Percentiles rank a stretch among this genome's conserved stretches.
Evolutionary conservation across 192 early-diverging fungal species (phyloP).

Genomic region (Funneliformis mosseae): DNA sequence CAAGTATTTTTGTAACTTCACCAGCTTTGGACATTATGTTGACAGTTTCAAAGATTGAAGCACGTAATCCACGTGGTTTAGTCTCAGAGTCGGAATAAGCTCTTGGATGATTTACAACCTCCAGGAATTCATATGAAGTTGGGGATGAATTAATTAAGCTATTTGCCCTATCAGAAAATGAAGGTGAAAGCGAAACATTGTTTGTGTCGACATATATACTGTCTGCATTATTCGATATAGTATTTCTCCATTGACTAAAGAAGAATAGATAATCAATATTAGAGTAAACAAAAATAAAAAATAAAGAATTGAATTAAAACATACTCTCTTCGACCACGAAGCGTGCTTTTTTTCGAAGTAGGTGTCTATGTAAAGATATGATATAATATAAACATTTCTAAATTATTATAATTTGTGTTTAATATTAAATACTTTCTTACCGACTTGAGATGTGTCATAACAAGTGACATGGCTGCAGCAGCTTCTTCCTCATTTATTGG

Average conservation of each 20-base stretch:
- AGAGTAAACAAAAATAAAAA: not conserved
- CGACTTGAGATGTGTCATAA: conserved; percentile 41
- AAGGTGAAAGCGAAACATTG: not conserved
- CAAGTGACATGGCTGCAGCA: conserved; percentile 39
- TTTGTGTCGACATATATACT: not conserved
- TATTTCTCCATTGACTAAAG: not conserved
- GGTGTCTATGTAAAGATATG: conserved; percentile 33
- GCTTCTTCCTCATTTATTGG: conserved; percentile 35
- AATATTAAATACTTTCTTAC: conserved; percentile 12
- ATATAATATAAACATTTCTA: not conserved
- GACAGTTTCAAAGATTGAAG: conserved; percentile 50
- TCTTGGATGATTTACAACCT: not conserved
- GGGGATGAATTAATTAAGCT: not conserved
- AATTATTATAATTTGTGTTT: not conserved
- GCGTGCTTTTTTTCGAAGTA: conserved; percentile 26
- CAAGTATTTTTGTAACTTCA: conserved; percentile 43
- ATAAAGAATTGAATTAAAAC: conserved; percentile 5
- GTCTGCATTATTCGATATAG: not conserved
- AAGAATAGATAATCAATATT: not conserved
- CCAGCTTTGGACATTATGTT: conserved; percentile 48
- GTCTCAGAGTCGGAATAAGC: not conserved
- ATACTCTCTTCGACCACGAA: conserved; percentile 45
- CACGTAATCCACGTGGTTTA: conserved; percentile 34
- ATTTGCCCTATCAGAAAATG: not conserved
- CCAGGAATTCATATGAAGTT: conserved; percentile 5